Base-by-base conservation (phyloP, 2,329 filamentous ascomycete genomes). In the Trichoderma gracile region DNA sequence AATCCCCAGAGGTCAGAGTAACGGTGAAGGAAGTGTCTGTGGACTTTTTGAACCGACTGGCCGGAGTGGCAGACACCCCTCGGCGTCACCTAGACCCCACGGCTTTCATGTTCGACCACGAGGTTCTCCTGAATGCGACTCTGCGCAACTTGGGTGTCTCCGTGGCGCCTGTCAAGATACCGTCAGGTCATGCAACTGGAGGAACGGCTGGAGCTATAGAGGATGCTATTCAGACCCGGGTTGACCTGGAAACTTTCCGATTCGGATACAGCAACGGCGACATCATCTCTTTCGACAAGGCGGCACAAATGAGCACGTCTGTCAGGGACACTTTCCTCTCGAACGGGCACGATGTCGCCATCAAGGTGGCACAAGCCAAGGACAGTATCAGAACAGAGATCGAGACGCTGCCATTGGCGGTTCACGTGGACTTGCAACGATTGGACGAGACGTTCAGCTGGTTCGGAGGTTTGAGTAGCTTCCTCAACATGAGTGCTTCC, bases 391-490 rank as follows among this genome's bases (percentile, higher is more conserved):
- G 79, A 64, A 83, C 90, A 17, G 86, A 90, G 38, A 74, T 97
- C 15, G 85, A 87, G 59, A 96, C 93, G 0, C 81, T 96, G 10
- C 92, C 93, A 6, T 76, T 97, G 1, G 86, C 89, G 65, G 75
- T 97, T 10, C 85, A 88, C 64, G 77, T 98, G 46, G 91, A 98
- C 72, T 79, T 97, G 17, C 88, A 89, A 68, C 85, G 86, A 63
- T 78, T 98, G 23, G 95, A 98, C 70, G 93, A 97, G 71, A 91
- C 91, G 0, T 87, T 98, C 66, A 86, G 87, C 63, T 92, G 91
- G 82, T 93, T 97, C 76, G 95, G 95, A 42, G 95, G 95, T 0
- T 80, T 99, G 49, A 97, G 93, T 74, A 92, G 93, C 68, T 89
- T 99, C 59, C 80, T 99, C 49, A 96, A 95, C 71, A 85, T 97